Percentiles rank a stretch among this genome's conserved stretches.
Evolutionary conservation across 139 green algal species (phyloP).

Genomic region (Zygnema circumcarinatum): DNA sequence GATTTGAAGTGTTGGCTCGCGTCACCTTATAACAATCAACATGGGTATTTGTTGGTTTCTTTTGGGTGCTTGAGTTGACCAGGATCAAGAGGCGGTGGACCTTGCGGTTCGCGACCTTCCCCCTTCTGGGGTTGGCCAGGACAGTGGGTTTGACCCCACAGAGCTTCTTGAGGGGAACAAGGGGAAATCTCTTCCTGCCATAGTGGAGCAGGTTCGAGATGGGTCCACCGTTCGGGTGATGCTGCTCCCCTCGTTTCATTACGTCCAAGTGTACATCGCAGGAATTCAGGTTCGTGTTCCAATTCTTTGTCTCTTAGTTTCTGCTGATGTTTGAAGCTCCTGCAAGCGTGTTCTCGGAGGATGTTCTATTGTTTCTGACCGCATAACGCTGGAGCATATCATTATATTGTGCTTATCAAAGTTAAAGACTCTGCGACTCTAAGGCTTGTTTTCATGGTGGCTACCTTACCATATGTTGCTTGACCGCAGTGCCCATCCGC

Average conservation of each 20-base stretch:
- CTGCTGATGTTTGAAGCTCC: too few relatives aligned
- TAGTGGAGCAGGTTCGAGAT: slow-evolving; percentile 88
- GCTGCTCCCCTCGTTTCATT: slow-evolving; percentile 75
- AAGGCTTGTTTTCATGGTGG: too few relatives aligned
- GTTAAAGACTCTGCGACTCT: too few relatives aligned
- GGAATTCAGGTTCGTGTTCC: slow-evolving; percentile 70
- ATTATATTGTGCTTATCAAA: too few relatives aligned
- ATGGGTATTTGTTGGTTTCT: not conserved
- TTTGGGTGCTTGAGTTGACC: slow-evolving; percentile 14
- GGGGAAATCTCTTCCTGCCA: slow-evolving; percentile 72
- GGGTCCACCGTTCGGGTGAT: slow-evolving; percentile 79
- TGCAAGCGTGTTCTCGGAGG: too few relatives aligned
- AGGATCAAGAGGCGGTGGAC: slow-evolving; percentile 43
- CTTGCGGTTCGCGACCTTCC: slow-evolving; percentile 56
- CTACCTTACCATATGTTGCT: too few relatives aligned
- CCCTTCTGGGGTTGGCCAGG: slow-evolving; percentile 39
- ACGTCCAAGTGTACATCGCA: slow-evolving; percentile 75
- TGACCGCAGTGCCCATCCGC: slow-evolving; percentile 79
- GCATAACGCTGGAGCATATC: too few relatives aligned
- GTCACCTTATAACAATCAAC: too few relatives aligned
- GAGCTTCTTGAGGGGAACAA: slow-evolving; percentile 68
- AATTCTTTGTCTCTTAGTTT: too few relatives aligned
- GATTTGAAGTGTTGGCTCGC: too few relatives aligned
- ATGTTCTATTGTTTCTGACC: too few relatives aligned
- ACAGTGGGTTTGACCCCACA: slow-evolving; percentile 53